These are phyloP conservation scores for Yamadazyma blattariae DNA, from an alignment of 1,139 yeast genomes.

Conservation along the genomic window DNA sequence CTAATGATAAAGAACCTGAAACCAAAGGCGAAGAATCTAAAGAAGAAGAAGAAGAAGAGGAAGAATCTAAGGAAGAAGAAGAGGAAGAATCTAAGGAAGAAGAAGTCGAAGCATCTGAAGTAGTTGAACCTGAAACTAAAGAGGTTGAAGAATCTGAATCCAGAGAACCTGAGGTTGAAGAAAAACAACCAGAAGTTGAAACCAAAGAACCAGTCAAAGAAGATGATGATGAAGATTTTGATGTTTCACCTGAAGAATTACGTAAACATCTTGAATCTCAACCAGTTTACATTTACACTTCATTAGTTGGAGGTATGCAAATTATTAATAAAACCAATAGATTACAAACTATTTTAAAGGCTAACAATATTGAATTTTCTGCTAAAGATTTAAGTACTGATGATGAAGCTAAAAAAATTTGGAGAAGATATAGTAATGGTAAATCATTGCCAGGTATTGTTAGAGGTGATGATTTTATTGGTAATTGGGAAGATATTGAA, in stretches of 20 bases:
- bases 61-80: constrained; percentile 5
- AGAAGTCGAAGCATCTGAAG: constrained; percentile 1
- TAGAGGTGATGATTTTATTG: constrained; percentile 86
- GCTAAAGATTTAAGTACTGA: constrained; percentile 86
- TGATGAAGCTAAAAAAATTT: constrained; percentile 77
- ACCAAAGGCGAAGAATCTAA: constrained; percentile 2
- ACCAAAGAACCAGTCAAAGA: not conserved
- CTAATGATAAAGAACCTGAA: constrained; percentile 1
- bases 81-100: constrained; percentile 8
- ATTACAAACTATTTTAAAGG: constrained; percentile 70
- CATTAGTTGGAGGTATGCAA: constrained; percentile 88
- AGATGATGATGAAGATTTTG: constrained; percentile 18
- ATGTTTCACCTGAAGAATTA: constrained; percentile 43
- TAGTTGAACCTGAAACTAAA: constrained; percentile 14
- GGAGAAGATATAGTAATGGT: constrained; percentile 79
- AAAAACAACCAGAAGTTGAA: not conserved
- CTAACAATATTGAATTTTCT: constrained; percentile 66
- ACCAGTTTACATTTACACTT: constrained; percentile 77
- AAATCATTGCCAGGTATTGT: constrained; percentile 86
- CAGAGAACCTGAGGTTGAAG: constrained; percentile 2
- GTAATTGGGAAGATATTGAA: constrained; percentile 75
- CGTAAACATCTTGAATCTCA: constrained; percentile 46
- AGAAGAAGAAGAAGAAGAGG: constrained; percentile 2
- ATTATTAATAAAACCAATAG: constrained; percentile 79
- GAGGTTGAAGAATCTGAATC: constrained; percentile 1